These are phyloP conservation scores for Axilococcus clingmanii DNA, from an alignment of 139 green algal species.

Conservation along the genomic window DNA sequence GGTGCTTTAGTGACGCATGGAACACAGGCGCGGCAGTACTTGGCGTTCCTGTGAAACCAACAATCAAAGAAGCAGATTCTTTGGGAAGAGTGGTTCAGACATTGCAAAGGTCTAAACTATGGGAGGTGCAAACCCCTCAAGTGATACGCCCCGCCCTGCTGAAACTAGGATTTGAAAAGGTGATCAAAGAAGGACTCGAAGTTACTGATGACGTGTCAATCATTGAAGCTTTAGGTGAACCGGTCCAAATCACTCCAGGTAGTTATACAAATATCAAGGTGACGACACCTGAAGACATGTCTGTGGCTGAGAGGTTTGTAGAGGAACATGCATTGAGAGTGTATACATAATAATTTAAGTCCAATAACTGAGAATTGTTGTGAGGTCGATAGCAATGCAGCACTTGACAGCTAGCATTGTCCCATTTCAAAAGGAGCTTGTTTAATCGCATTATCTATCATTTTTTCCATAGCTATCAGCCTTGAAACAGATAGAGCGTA, in stretches of 20 bases:
- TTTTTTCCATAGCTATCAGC: no score
- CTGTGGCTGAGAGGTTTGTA: slow-evolving; percentile 71
- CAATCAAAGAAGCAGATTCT: slow-evolving; percentile 87
- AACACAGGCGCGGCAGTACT: slow-evolving; percentile 88
- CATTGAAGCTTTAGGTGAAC: slow-evolving; percentile 86
- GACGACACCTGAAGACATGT: slow-evolving; percentile 81
- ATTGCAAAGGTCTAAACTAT: slow-evolving; percentile 76
- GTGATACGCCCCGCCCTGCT: slow-evolving; percentile 78
- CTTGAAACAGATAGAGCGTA: no score
- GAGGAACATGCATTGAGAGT: no score
- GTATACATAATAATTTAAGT: no score
- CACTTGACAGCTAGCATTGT: no score
- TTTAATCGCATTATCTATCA: no score
- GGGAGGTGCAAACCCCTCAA: slow-evolving; percentile 97
- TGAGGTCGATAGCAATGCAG: no score
- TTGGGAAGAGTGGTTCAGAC: slow-evolving; percentile 72
- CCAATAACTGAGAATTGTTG: no score
- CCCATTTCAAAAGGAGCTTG: no score
- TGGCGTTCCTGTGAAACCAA: slow-evolving; percentile 89
- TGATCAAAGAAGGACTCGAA: slow-evolving; percentile 62
- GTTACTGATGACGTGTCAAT: slow-evolving; percentile 98
- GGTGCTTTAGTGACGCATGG: slow-evolving; percentile 32
- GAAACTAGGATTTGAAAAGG: slow-evolving; percentile 69
- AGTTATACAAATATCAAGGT: slow-evolving; percentile 98
- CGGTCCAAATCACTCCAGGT: slow-evolving; percentile 83